Evolutionary conservation across 2,329 filamentous ascomycete species (phyloP), one percentile per base, ranked within the genome.

Genomic region (Sclerotiophoma versabilis): DNA sequence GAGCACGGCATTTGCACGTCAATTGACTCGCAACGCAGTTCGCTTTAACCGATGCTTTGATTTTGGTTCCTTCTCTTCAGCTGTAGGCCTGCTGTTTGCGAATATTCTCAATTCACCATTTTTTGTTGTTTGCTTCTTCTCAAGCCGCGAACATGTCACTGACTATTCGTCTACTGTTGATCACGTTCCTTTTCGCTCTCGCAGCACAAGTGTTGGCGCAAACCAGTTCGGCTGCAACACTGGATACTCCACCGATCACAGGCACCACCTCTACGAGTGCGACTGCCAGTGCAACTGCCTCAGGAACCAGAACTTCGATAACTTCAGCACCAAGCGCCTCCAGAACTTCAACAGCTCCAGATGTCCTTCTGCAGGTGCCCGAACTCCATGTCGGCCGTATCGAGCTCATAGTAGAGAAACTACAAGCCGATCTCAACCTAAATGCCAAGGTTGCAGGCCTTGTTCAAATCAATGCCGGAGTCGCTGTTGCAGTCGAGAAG

Each of bases 381-480:
- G 79, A 84, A 58, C 77, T 87, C 7, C 81, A 81, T 32, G 84
- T 87, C 15, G 81, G 81, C 32, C 77, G 78, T 43, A 87, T 87
- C 54, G 84, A 87, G 71, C 75, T 87, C 3, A 79, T 82, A 39
- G 84, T 87, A 3, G 83, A 87, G 60, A 80, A 85, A 59, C 73
- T 87, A 15, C 75, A 78, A 54, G 84, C 83, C 2, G 82, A 87
- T 55, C 76, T 87, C 64, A 87, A 86, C 65, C 75, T 87, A 2
- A 83, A 83, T 42, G 84, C 84, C 27, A 79, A 83, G 55, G 78
- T 87, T n/a, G 84, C 84, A 12, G 80, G 78, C 34, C 77, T 87
- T 1, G 84, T 87, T 4, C 71, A 70, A 11, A 70, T 82, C 62
- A 82, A 83, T 57, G 80, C 80, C 0, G 80, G 80, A 49, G 79